phyloP scores from a whole-genome alignment of 805 yeast genomes.

The Metschnikowia rubicola region DNA sequence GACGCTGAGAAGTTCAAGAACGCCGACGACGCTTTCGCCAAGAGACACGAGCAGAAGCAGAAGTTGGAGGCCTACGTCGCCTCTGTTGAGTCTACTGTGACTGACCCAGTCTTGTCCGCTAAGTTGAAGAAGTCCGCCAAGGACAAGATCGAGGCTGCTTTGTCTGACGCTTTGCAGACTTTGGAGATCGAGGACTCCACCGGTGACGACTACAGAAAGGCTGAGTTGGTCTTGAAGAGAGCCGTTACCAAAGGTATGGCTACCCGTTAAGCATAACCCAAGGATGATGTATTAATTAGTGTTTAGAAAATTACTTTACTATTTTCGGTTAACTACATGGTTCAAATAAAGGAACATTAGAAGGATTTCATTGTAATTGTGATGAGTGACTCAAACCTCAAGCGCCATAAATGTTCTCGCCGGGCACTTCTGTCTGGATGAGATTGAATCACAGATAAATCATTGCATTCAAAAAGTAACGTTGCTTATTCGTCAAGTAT shows the following conservation, averaged over 20 bases:
- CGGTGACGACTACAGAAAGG: conserved; percentile 98
- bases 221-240: conserved; percentile 98
- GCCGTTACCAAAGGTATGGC: conserved; percentile 99
- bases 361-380: neutral
- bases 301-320: conserved; percentile 18
- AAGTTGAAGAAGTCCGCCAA: conserved; percentile 96
- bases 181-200: conserved; percentile 94
- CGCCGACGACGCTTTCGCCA: conserved; percentile 98
- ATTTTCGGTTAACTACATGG: conserved; percentile 7
- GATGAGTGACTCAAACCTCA: too few relatives aligned
- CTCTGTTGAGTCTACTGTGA: conserved; percentile 84
- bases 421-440: too few relatives aligned
- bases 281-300: conserved; percentile 17
- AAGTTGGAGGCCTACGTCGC: conserved; percentile 95
- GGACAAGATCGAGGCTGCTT: conserved; percentile 96
- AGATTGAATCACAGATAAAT: too few relatives aligned
- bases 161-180: conserved; percentile 97
- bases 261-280: conserved; percentile 66
- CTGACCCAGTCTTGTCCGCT: conserved; percentile 96
- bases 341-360: conserved; percentile 5
- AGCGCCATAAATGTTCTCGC: too few relatives aligned
- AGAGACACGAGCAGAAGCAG: conserved; percentile 99
- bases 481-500: conserved; percentile 47
- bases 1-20: conserved; percentile 74
- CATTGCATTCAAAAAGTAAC: too few relatives aligned